Conservation (phyloP, 164 flowering plant species). For the Chimonanthus salicifolius region DNA sequence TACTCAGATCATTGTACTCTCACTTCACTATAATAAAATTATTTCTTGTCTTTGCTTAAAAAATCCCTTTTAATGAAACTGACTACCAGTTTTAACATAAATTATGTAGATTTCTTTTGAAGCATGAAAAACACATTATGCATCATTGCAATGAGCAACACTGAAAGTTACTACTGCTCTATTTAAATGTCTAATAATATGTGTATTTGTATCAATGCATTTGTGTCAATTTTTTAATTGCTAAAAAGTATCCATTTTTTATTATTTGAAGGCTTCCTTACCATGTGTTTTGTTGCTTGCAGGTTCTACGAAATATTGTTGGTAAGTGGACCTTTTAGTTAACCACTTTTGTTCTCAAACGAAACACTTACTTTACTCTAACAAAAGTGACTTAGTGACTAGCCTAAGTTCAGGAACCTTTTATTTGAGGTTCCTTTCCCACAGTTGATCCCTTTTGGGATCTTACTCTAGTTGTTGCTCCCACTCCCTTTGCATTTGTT, state of each 20-base stretch:
- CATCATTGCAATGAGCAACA: not conserved
- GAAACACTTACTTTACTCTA: not conserved
- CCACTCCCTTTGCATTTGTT: not conserved
- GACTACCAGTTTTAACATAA: too few relatives aligned
- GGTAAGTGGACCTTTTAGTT: conserved; percentile 32
- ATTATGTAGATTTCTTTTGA: too few relatives aligned
- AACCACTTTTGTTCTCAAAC: too few relatives aligned
- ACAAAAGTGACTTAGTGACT: not conserved
- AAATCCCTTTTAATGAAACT: too few relatives aligned
- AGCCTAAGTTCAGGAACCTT: not conserved
- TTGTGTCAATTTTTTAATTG: not conserved
- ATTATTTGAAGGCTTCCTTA: conserved; percentile 11
- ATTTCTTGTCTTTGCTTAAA: too few relatives aligned
- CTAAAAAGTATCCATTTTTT: not conserved
- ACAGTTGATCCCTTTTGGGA: not conserved
- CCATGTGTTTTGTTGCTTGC: conserved; percentile 18
- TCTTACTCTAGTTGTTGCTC: not conserved
- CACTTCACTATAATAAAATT: too few relatives aligned
- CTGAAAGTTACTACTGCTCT: not conserved
- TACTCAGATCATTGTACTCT: too few relatives aligned
- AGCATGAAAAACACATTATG: not conserved
- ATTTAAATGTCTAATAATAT: not conserved
- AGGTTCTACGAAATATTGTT: conserved; percentile 62
- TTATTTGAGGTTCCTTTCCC: not conserved
- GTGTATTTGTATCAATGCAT: not conserved